Evolutionary conservation across 1,284 basidiomycete species (phyloP).

Genomic region (Naganishia sp.): DNA sequence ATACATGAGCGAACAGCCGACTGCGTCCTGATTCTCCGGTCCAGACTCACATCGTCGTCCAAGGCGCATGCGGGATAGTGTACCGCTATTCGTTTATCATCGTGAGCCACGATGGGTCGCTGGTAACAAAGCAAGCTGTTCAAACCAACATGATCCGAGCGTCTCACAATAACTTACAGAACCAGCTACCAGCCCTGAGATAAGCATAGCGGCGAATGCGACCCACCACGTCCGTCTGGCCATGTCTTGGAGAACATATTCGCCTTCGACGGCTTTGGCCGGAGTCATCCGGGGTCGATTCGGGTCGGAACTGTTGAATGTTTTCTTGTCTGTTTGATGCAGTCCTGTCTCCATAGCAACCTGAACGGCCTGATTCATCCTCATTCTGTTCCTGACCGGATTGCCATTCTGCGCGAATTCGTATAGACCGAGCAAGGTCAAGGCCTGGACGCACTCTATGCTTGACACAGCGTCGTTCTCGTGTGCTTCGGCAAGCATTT

Average conservation of each 20-base stretch:
- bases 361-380: constrained; percentile 43
- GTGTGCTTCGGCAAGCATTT: constrained; percentile 32
- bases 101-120: constrained; percentile 44
- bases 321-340: constrained; percentile 46
- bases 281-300: constrained; percentile 22
- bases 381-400: constrained; percentile 39
- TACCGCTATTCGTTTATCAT: constrained; percentile 48
- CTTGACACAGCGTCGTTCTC: constrained; percentile 30
- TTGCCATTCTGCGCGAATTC: constrained; percentile 51
- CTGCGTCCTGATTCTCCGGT: neutral
- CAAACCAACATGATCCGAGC: neutral
- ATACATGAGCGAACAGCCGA: neutral
- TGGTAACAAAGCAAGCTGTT: constrained; percentile 12
- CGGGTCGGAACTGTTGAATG: constrained; percentile 11
- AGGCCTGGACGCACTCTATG: constrained; percentile 50
- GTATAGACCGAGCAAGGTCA: constrained; percentile 50
- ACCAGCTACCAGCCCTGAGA: constrained; percentile 36
- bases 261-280: constrained; percentile 44
- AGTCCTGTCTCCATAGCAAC: constrained; percentile 51
- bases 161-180: constrained; percentile 24
- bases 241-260: constrained; percentile 50
- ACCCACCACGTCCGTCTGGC: constrained; percentile 53
- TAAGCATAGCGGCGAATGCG: constrained; percentile 47
- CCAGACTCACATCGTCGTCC: constrained; percentile 39
- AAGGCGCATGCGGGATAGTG: constrained; percentile 48